Conservation (phyloP, 768 basidiomycete species). For the Amanita pallidorosea region DNA sequence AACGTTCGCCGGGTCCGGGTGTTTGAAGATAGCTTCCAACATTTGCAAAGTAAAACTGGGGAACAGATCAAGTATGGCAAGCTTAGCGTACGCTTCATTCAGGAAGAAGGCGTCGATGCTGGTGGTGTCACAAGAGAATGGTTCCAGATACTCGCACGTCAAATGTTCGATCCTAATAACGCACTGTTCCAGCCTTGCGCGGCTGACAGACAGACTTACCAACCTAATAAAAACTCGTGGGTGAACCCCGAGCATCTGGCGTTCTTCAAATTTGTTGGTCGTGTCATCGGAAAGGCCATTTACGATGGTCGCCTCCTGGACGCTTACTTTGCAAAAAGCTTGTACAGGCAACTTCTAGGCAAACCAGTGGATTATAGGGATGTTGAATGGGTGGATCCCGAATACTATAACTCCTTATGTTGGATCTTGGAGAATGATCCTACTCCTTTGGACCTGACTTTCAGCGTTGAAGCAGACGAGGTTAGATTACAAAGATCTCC, state of each 20-base stretch:
- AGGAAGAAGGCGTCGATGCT: conserved; percentile 97
- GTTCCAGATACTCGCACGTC: conserved; percentile 95
- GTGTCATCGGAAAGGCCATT: conserved; percentile 95
- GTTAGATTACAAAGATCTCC: conserved; percentile 28
- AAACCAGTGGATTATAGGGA: conserved; percentile 94
- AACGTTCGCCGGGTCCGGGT: conserved; percentile 86
- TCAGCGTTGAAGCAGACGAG: conserved; percentile 95
- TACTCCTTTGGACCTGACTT: conserved; percentile 75
- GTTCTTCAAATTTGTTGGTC: conserved; percentile 98
- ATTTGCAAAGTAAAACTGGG: conserved; percentile 80
- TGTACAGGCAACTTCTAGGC: conserved; percentile 91
- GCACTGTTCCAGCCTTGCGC: conserved; percentile 98
- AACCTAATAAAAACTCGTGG: conserved; percentile 89
- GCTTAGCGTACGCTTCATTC: conserved; percentile 90
- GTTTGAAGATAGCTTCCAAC: conserved; percentile 96
- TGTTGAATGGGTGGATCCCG: conserved; percentile 96
- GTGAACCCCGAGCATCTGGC: conserved; percentile 93
- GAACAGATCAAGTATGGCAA: conserved; percentile 99
- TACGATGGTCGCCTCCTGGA: conserved; percentile 94
- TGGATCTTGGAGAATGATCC: conserved; percentile 99
- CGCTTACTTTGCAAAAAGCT: conserved; percentile 93
- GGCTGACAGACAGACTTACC: conserved; percentile 90
- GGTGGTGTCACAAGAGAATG: conserved; percentile 97
- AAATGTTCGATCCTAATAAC: conserved; percentile 99
- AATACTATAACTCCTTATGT: conserved; percentile 94